Percentiles rank a stretch among this genome's conserved stretches.
phyloP scores from a whole-genome alignment of 768 basidiomycete species.

The Leucocoprinus leucothites region DNA sequence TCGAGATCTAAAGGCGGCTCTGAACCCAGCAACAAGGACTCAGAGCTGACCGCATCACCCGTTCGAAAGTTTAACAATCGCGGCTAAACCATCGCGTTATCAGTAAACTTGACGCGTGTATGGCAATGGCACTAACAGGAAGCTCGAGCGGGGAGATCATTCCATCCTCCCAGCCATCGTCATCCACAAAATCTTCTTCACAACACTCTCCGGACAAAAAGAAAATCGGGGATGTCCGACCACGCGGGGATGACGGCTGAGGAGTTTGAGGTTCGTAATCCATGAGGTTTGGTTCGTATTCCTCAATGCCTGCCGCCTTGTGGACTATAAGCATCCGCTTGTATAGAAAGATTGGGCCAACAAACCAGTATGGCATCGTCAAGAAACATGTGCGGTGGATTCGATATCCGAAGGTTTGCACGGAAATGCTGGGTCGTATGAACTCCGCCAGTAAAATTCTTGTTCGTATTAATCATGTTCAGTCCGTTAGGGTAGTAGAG shows the following conservation, averaged over 20 bases:
- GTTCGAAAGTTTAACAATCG: constrained; percentile 1
- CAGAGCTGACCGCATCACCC: not conserved
- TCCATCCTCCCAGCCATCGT: not conserved
- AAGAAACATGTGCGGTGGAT: not conserved
- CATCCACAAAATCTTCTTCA: not conserved
- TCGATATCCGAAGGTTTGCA: not conserved
- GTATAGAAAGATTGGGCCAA: not conserved
- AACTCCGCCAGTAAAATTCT: no score
- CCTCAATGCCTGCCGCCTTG: not conserved
- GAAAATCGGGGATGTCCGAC: no score
- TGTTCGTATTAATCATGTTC: no score
- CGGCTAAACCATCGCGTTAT: not conserved
- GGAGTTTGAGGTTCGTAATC: no score
- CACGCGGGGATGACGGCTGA: no score
- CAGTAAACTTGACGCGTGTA: not conserved
- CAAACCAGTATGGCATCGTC: constrained; percentile 4
- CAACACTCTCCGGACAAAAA: no score
- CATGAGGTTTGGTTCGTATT: not conserved
- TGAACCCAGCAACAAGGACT: constrained; percentile 42
- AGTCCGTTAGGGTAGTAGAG: not conserved
- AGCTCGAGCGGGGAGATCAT: constrained; percentile 6
- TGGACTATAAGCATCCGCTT: not conserved
- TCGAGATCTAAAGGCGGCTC: no score
- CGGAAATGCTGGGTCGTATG: not conserved
- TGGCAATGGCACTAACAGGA: not conserved